These are phyloP conservation scores for Mycena chlorophos DNA, from an alignment of 768 basidiomycete genomes.

Conservation along the genomic window DNA sequence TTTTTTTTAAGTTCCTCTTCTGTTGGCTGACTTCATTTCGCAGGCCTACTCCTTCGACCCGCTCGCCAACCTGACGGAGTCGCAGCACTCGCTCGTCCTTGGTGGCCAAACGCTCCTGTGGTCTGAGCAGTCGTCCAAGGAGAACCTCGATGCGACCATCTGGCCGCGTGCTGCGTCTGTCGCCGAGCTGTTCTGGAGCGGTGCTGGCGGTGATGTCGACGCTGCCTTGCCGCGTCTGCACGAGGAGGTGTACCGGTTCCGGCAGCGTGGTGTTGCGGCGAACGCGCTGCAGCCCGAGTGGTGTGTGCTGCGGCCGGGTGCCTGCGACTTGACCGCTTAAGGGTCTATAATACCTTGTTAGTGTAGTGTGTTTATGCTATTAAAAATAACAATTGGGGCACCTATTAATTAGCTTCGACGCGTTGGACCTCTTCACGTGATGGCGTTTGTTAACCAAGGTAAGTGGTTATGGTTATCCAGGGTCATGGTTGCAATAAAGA, in stretches of 20 bases:
- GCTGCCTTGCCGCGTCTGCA: slow-evolving; percentile 44
- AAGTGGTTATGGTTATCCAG: too few relatives aligned
- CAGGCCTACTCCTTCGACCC: slow-evolving; percentile 55
- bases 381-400: too few relatives aligned
- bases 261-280: slow-evolving; percentile 48
- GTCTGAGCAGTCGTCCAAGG: slow-evolving; percentile 50
- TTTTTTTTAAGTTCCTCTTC: slow-evolving; percentile 3
- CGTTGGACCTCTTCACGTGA: too few relatives aligned
- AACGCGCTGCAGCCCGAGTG: slow-evolving; percentile 55
- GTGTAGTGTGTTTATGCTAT: too few relatives aligned
- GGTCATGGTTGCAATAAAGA: too few relatives aligned
- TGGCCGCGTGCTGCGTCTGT: slow-evolving; percentile 55
- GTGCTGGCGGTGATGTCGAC: slow-evolving; percentile 25
- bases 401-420: not conserved
- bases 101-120: slow-evolving; percentile 44
- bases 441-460: too few relatives aligned
- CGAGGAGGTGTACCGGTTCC: slow-evolving; percentile 49
- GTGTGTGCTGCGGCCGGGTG: slow-evolving; percentile 52
- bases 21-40: not conserved
- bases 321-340: slow-evolving; percentile 36
- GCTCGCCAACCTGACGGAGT: slow-evolving; percentile 38
- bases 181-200: slow-evolving; percentile 61
- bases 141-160: slow-evolving; percentile 47
- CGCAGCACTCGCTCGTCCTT: slow-evolving; percentile 29
- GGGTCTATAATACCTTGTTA: too few relatives aligned